Base-by-base conservation (phyloP, 2,329 filamentous ascomycete genomes). In the Penicillium sp. region DNA sequence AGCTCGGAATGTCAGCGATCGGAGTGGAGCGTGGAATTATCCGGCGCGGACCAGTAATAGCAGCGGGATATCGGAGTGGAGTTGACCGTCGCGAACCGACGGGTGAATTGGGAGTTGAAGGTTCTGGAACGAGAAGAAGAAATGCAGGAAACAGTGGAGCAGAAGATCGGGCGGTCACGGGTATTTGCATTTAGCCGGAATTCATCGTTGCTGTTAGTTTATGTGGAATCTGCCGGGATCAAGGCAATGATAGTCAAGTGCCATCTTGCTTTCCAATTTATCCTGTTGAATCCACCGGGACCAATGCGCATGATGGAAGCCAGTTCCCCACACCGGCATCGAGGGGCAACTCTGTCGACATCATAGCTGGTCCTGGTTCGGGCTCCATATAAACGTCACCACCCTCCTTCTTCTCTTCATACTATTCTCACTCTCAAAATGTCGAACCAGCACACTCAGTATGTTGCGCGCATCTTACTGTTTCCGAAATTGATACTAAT, bases 391-490 rank as follows among this genome's bases (percentile, higher is more conserved):
- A 28, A 6, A 17, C 15, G 15, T 15, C 11, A 7, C 13, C 8
- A 9, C n/a, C 27, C 29, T 17, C 26, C n/a, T 20, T 12, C n/a
- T 25, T 17, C 5, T 26, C n/a, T 30, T n/a, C 14, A 20, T 2
- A 12, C 26, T 23, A 20, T 33, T 11, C 12, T 5, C 18, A 22
- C 18, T 22, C 25, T n/a, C 46, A 53, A 35, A 33, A 53, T 53
- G 50, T 48, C 50, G 3, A 50, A 50, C 42, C 48, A 47, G 18
- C 44, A 51, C 50, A 53, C 50, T 12, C 37, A 53, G 44, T 51
- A 46, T 30, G 48, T 32, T 13, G 1, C 6, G 25, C 10, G 11
- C 11, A 4, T n/a, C 4, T n/a, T 13, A 27, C 6, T 13, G 12
- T 11, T 6, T 11, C n/a, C 10, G 6, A 13, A 5, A 27, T 13